A percentile compares a stretch with the other conserved stretches of the same genome.
These are phyloP conservation scores for Ophiostoma ulmi DNA, from an alignment of 2,329 filamentous ascomycete species.

Conservation along the genomic window DNA sequence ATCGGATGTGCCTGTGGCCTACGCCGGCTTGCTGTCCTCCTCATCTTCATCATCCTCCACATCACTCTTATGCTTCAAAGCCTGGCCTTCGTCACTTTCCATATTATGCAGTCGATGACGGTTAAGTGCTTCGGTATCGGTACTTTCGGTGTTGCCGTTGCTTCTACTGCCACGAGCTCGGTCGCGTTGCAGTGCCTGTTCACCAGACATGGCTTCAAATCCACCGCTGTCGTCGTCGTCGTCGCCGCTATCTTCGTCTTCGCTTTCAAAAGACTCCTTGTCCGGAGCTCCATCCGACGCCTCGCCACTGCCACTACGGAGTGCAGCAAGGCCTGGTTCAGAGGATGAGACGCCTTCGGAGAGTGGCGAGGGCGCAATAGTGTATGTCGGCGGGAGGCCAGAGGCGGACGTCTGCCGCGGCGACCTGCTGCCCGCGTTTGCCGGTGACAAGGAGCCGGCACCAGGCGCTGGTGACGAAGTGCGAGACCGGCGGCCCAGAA, in stretches of 20 bases:
- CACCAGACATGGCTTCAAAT: slow-evolving; percentile 39
- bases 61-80: slow-evolving; percentile 35
- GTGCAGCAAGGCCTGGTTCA: too few species aligned
- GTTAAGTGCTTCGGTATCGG: slow-evolving; percentile 28
- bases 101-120: slow-evolving; percentile 51
- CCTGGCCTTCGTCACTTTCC: slow-evolving; percentile 55
- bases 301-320: slow-evolving; percentile 12
- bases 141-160: background rate
- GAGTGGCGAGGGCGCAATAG: background rate
- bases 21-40: slow-evolving; percentile 24
- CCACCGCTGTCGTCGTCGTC: slow-evolving; percentile 41
- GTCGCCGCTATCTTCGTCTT: slow-evolving; percentile 41
- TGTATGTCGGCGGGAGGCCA: background rate
- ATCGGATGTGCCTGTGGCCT: background rate
- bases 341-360: background rate
- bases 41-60: slow-evolving; percentile 33
- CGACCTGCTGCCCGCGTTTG: background rate
- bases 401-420: background rate
- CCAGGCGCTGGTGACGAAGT: slow-evolving; percentile 22
- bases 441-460: background rate
- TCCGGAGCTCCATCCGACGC: slow-evolving; percentile 23
- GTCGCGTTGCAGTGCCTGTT: slow-evolving; percentile 37
- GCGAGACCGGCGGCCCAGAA: slow-evolving; percentile 25
- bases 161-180: background rate
- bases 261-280: slow-evolving; percentile 33